Percentiles rank a stretch among this genome's conserved stretches.
Evolutionary conservation across 257 asterid genomes (phyloP).

Genomic region (Anisodus acutangulus): DNA sequence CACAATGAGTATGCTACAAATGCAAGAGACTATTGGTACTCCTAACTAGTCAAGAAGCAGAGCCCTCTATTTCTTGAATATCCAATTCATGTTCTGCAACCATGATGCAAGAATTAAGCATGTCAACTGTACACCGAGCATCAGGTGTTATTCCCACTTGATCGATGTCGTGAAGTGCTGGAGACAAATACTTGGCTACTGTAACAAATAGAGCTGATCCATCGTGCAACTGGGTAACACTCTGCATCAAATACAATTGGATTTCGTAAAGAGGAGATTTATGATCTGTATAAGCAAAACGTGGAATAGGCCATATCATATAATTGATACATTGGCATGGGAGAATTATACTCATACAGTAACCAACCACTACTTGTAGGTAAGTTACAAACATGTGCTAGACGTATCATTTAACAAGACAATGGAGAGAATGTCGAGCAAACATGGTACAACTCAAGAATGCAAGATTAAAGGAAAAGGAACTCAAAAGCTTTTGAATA

Average conservation of each 20-base stretch:
- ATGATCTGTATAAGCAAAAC: not conserved
- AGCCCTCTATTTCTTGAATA: slow-evolving; percentile 62
- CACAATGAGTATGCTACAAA: not conserved
- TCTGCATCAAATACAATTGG: slow-evolving; percentile 49
- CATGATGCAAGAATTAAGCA: slow-evolving; percentile 74
- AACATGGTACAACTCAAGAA: not conserved
- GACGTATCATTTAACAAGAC: too few relatives aligned
- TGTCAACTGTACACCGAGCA: slow-evolving; percentile 72
- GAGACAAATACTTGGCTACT: slow-evolving; percentile 88
- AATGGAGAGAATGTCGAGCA: not conserved
- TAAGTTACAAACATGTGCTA: not conserved
- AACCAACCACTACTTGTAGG: not conserved
- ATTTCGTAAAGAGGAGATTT: not conserved
- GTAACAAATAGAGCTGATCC: slow-evolving; percentile 94
- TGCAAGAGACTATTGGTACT: not conserved
- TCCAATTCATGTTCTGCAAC: slow-evolving; percentile 90
- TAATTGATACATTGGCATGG: not conserved
- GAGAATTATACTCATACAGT: not conserved
- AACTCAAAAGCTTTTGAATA: slow-evolving; percentile 4
- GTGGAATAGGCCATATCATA: not conserved
- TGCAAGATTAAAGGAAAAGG: not conserved
- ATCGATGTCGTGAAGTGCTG: slow-evolving; percentile 92
- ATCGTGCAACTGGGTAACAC: slow-evolving; percentile 85
- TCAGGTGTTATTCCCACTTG: slow-evolving; percentile 90
- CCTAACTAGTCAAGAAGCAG: slow-evolving; percentile 56